These are phyloP conservation scores for Piper betle DNA, from an alignment of 164 flowering plant genomes.

Conservation along the genomic window DNA sequence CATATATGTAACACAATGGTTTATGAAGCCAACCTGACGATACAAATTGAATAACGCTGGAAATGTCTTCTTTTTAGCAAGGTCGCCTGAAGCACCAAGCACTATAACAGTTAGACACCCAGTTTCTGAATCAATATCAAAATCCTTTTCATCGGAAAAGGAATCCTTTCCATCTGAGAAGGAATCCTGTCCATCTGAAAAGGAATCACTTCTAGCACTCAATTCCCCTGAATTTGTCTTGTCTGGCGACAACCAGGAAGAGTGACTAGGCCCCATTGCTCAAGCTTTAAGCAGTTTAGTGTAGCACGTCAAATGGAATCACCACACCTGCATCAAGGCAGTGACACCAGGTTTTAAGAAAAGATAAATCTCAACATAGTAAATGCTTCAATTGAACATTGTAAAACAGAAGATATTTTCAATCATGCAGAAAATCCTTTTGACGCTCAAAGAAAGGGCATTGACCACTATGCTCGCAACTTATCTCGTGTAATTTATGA, in stretches of 20 bases:
- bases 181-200: too few species aligned
- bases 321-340: background rate
- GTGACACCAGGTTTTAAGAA: background rate
- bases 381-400: too few species aligned
- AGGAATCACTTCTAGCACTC: conserved; percentile 30
- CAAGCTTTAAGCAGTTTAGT: background rate
- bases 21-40: conserved; percentile 48
- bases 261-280: background rate
- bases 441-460: background rate
- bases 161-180: too few species aligned
- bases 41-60: conserved; percentile 92
- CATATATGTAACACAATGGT: background rate
- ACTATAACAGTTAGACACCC: conserved; percentile 83
- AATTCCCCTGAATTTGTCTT: conserved; percentile 7
- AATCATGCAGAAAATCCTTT: too few species aligned
- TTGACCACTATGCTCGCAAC: background rate
- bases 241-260: background rate
- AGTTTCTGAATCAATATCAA: conserved; percentile 38
- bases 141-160: conserved; percentile 19
- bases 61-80: conserved; percentile 98
- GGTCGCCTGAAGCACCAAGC: conserved; percentile 99
- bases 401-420: too few species aligned
- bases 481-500: too few species aligned
- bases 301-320: background rate
- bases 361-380: background rate